A percentile compares a stretch with the other conserved stretches of the same genome.
phyloP scores from a whole-genome alignment of 805 yeast species.

The Suhomyces emberorum region DNA sequence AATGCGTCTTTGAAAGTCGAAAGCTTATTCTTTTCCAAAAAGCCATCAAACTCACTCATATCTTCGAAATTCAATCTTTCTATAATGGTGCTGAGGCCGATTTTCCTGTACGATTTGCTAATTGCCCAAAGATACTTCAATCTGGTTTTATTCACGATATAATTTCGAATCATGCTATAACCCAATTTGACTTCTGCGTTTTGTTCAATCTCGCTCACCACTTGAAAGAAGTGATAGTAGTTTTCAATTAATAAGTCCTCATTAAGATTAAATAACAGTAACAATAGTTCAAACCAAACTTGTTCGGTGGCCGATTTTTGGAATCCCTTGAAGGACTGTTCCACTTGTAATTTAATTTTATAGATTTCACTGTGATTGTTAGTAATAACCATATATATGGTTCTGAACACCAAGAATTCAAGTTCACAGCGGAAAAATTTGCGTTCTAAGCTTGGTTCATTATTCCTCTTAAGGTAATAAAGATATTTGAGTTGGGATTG shows the following conservation, averaged over 20 bases:
- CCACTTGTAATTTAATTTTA: conserved; percentile 28
- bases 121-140: conserved; percentile 54
- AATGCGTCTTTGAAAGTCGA: conserved; percentile 18
- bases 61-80: conserved; percentile 40
- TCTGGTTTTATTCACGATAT: conserved; percentile 57
- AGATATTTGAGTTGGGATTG: conserved; percentile 72
- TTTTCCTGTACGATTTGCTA: conserved; percentile 52
- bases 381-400: conserved; percentile 73
- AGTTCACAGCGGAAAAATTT: conserved; percentile 26
- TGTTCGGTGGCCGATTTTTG: conserved; percentile 9
- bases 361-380: conserved; percentile 57
- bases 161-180: conserved; percentile 25
- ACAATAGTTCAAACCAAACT: conserved; percentile 15
- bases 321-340: conserved; percentile 4
- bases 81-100: conserved; percentile 35
- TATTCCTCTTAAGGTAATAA: conserved; percentile 43
- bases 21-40: conserved; percentile 42
- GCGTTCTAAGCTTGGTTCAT: conserved; percentile 21
- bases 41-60: conserved; percentile 32
- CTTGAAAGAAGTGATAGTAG: conserved; percentile 52
- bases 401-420: conserved; percentile 72
- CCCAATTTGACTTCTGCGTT: conserved; percentile 17
- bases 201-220: conserved; percentile 11
- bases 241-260: conserved; percentile 34
- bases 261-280: conserved; percentile 16